phyloP scores from a whole-genome alignment of 1,139 yeast species.

The Wickerhamomyces sp. region DNA sequence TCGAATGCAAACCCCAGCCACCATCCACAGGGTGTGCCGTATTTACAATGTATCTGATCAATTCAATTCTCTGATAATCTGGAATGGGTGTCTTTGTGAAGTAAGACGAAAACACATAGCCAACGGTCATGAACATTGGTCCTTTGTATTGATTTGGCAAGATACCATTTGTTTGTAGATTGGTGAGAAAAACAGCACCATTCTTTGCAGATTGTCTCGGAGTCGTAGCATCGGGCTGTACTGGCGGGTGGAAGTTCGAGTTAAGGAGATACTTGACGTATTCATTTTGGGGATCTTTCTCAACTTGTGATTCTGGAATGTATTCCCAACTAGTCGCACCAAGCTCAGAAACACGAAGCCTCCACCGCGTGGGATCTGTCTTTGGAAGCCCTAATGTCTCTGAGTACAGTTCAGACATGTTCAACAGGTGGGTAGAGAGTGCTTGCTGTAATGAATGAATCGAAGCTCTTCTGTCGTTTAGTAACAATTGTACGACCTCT shows the following conservation, averaged over 20 bases:
- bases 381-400: constrained; percentile 56
- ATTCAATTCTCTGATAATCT: constrained; percentile 58
- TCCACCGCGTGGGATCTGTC: constrained; percentile 74
- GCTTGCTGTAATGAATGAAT: too few relatives aligned
- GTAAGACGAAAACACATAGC: constrained; percentile 74
- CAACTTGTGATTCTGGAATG: constrained; percentile 35
- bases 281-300: constrained; percentile 46
- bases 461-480: constrained; percentile 6
- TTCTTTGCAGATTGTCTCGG: constrained; percentile 65
- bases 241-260: constrained; percentile 40
- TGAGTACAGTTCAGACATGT: too few relatives aligned
- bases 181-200: constrained; percentile 66
- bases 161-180: constrained; percentile 72
- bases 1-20: constrained; percentile 97
- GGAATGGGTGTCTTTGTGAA: constrained; percentile 67
- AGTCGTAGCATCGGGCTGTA: constrained; percentile 29
- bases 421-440: too few relatives aligned
- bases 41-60: constrained; percentile 80
- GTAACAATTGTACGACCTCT: too few relatives aligned
- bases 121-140: constrained; percentile 95
- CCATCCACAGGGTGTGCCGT: constrained; percentile 97
- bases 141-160: constrained; percentile 95
- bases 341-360: constrained; percentile 59
- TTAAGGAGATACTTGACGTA: constrained; percentile 55
- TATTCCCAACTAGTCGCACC: constrained; percentile 88